Percentiles rank a stretch among this genome's conserved stretches.
Evolutionary conservation across 2,329 filamentous ascomycete genomes (phyloP).

Genomic region (Phoma sp.): DNA sequence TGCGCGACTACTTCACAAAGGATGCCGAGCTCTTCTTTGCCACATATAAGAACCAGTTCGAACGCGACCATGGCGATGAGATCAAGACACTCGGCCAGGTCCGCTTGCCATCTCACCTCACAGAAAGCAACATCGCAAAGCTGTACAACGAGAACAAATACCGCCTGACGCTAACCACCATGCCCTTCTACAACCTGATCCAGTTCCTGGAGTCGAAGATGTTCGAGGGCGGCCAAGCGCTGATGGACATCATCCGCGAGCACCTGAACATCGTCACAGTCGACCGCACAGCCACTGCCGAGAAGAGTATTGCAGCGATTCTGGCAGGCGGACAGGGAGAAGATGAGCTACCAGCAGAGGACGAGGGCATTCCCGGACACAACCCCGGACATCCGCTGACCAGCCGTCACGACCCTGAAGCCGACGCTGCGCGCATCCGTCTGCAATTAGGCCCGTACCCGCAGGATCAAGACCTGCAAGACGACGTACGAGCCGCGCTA

Average conservation of each 20-base stretch:
- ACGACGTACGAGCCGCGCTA: conserved; percentile 85
- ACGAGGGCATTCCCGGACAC: conserved; percentile 72
- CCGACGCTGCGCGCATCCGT: conserved; percentile 55
- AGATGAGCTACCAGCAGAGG: conserved; percentile 65
- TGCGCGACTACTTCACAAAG: conserved; percentile 71
- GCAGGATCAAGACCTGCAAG: conserved; percentile 80
- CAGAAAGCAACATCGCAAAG: conserved; percentile 77
- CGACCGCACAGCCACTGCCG: conserved; percentile 60
- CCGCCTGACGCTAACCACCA: conserved; percentile 83
- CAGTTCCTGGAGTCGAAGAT: conserved; percentile 89
- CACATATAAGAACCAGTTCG: conserved; percentile 71
- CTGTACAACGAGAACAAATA: conserved; percentile 89
- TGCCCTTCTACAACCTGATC: conserved; percentile 81
- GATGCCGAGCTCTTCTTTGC: conserved; percentile 78
- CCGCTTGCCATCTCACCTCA: conserved; percentile 76
- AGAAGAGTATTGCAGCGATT: conserved; percentile 66
- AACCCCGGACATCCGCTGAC: conserved; percentile 68
- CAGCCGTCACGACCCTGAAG: conserved; percentile 63
- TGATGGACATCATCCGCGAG: conserved; percentile 73
- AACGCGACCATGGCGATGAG: conserved; percentile 79
- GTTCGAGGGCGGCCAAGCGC: conserved; percentile 77
- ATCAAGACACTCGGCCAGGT: conserved; percentile 76
- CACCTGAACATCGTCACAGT: conserved; percentile 65
- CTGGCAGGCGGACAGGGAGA: conserved; percentile 61
- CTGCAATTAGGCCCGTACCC: conserved; percentile 82